Percentiles rank a stretch among this genome's conserved stretches.
Conservation (phyloP, 768 basidiomycete species). For the Xerocomellus intermedius region DNA sequence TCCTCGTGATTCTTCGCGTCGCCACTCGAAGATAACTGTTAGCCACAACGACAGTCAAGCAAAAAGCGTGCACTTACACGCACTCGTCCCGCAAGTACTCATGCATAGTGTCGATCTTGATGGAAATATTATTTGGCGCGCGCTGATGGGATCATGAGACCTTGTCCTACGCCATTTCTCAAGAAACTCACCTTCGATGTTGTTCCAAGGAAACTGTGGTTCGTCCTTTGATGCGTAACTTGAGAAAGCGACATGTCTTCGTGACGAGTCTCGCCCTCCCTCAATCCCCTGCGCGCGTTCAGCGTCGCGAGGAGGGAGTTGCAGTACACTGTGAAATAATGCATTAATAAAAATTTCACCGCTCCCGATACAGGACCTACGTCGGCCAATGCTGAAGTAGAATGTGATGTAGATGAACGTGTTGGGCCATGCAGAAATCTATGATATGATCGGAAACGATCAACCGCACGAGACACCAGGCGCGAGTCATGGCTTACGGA, state of each 20-base stretch:
- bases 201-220: neutral
- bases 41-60: neutral
- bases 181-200: constrained; percentile 3
- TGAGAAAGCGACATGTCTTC: constrained; percentile 15
- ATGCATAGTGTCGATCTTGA: constrained; percentile 62
- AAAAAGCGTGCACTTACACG: no score
- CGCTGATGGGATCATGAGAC: constrained; percentile 3
- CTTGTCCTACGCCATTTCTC: neutral
- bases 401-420: constrained; percentile 59
- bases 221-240: constrained; percentile 7
- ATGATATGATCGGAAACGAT: neutral
- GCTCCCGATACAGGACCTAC: constrained; percentile 37
- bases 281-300: constrained; percentile 52
- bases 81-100: constrained; percentile 43
- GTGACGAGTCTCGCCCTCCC: constrained; percentile 12
- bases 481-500: constrained; percentile 33
- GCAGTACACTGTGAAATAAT: constrained; percentile 46
- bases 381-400: constrained; percentile 57
- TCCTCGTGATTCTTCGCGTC: constrained; percentile 6
- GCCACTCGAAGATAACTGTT: neutral
- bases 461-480: no score
- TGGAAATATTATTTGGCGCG: constrained; percentile 49
- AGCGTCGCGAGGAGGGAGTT: constrained; percentile 60
- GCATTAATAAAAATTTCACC: neutral
- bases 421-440: constrained; percentile 47